phyloP scores from a whole-genome alignment of 495 filamentous ascomycete species.

The Neurospora tetraspora region DNA sequence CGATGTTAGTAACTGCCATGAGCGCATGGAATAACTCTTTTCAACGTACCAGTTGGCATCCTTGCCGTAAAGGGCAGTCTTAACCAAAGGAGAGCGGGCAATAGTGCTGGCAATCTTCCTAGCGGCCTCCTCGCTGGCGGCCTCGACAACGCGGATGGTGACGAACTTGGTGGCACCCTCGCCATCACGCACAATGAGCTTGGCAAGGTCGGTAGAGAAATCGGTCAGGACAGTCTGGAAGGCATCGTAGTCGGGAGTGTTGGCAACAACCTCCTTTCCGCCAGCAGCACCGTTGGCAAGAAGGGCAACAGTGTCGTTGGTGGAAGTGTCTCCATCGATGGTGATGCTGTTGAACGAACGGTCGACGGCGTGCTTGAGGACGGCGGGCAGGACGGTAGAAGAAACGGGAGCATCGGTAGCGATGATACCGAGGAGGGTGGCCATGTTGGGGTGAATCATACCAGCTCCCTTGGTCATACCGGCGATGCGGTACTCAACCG shows the following conservation, averaged over 20 bases:
- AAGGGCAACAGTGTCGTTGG: slow-evolving; percentile 91
- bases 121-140: slow-evolving; percentile 53
- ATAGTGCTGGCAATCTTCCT: slow-evolving; percentile 73
- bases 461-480: slow-evolving; percentile 98
- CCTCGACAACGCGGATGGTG: slow-evolving; percentile 73
- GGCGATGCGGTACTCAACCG: slow-evolving; percentile 68
- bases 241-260: slow-evolving; percentile 51
- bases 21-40: neutral
- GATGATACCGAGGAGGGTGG: slow-evolving; percentile 85
- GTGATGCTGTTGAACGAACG: slow-evolving; percentile 95
- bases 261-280: slow-evolving; percentile 50
- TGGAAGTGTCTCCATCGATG: slow-evolving; percentile 92
- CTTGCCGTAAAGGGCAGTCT: slow-evolving; percentile 91
- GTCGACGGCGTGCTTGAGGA: slow-evolving; percentile 67
- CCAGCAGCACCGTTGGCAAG: slow-evolving; percentile 92
- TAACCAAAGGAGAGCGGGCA: slow-evolving; percentile 89
- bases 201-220: slow-evolving; percentile 75
- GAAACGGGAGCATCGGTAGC: slow-evolving; percentile 86
- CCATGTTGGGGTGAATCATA: slow-evolving; percentile 99
- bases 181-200: slow-evolving; percentile 90
- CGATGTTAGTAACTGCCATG: slow-evolving; percentile 3
- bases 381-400: slow-evolving; percentile 50
- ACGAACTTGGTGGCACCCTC: slow-evolving; percentile 99
- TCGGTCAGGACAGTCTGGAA: slow-evolving; percentile 60
- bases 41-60: slow-evolving; percentile 78